A percentile compares a stretch with the other conserved stretches of the same genome.
These are phyloP conservation scores for Rubroshorea leprosula DNA, from an alignment of 345 rosid genomes.

Conservation along the genomic window DNA sequence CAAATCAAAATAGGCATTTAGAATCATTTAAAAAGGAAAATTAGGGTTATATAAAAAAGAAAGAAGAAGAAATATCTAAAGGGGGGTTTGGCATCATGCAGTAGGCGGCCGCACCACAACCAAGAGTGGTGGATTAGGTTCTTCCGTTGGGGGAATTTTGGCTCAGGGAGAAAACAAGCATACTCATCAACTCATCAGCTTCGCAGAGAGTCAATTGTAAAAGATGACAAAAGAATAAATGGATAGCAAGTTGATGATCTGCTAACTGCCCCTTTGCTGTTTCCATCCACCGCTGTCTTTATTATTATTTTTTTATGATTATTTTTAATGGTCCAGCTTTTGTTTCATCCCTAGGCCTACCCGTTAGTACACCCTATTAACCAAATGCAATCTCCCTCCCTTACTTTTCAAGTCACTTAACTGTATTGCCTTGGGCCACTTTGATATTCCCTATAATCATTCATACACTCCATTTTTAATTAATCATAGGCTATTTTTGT, in stretches of 20 bases:
- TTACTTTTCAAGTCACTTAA: conserved; percentile 54
- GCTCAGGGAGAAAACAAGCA: too few species aligned
- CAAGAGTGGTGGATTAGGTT: too few species aligned
- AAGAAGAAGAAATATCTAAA: too few species aligned
- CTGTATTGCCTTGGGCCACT: conserved; percentile 7
- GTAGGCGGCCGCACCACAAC: too few species aligned
- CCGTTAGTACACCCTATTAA: conserved; percentile 56
- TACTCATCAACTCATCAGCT: too few species aligned
- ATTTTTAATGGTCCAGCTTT: conserved; percentile 6
- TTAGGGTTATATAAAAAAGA: too few species aligned
- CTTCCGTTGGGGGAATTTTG: conserved; percentile 11
- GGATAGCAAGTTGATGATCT: conserved; percentile 39
- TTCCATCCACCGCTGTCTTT: conserved; percentile 31
- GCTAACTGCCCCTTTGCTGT: conserved; percentile 33
- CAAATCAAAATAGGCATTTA: too few species aligned
- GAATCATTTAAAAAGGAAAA: too few species aligned
- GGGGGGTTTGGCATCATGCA: too few species aligned
- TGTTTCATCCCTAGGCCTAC: conserved; percentile 14
- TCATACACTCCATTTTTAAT: too few species aligned
- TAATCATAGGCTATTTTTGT: too few species aligned
- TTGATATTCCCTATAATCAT: conserved; percentile 34
- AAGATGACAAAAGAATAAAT: conserved; percentile 36
- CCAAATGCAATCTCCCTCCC: conserved; percentile 44
- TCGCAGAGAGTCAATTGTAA: conserved; percentile 11
- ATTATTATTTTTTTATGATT: conserved; percentile 7